Evolutionary conservation across 2,329 filamentous ascomycete species (phyloP), one percentile per base, ranked within the genome.

Genomic region (Colletotrichum euphorbiae): DNA sequence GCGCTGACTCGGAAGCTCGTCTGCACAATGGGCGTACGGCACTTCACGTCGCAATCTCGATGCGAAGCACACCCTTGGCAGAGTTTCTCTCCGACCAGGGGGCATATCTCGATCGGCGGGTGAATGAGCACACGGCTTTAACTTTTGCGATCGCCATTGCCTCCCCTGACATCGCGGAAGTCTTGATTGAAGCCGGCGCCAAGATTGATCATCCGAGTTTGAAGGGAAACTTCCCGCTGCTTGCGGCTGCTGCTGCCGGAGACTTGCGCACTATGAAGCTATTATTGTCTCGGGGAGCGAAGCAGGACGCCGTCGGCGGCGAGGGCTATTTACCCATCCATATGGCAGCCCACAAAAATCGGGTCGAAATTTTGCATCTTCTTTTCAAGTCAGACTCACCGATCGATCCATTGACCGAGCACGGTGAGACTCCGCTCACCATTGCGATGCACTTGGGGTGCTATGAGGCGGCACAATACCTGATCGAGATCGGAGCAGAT

Each of bases 231-330:
- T 72, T 70, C 11, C 73, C 74, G 2, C 67, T 75, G 8, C 71
- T 74, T 9, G 59, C 72, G 7, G 88, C 88, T 73, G 90, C 88
- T 21, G 71, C 81, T 75, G 62, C 82, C 77, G 68, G 81, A 77
- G 54, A 78, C 71, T n/a, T 80, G 74, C 60, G 83, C 69, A 71
- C 72, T 42, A 65, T 68, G 21, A 69, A 69, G 42, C 55, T 71
- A 5, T 54, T 75, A 5, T 61, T 75, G 8, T 58, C 62, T 12
- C 67, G 59, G 7, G 67, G 68, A 13, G 74, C 73, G 40, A 59
- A 70, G 3, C 59, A 69, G 4, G 68, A 72, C 9, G 68, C 62
- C 7, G 28, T 43, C 6, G 69, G 64, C 50, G 60, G 61, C 11
- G 54, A 60, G 11, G 72, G 75, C 2, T 73, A 69, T 28, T 66